Evolutionary conservation across 228 moss, liverwort and hornwort species (phyloP).

Genomic region (Sphagnum fallax): DNA sequence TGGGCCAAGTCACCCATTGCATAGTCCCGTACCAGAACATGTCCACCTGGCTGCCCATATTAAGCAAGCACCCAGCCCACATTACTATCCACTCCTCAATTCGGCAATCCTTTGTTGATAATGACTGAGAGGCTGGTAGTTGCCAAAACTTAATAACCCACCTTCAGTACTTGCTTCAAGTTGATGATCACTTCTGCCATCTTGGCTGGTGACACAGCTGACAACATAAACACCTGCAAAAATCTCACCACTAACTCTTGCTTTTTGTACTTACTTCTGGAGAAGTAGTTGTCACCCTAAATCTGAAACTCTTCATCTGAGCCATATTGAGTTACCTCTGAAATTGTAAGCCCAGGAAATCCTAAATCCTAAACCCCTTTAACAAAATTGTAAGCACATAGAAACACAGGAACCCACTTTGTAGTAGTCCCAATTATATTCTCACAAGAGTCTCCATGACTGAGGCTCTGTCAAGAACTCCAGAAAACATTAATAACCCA

Average conservation of each 20-base stretch:
- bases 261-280: neutral
- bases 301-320: no score
- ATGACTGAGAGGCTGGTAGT: no score
- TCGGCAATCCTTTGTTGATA: neutral
- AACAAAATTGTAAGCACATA: no score
- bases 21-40: constrained; percentile 80
- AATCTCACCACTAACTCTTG: neutral
- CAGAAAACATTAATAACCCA: no score
- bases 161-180: constrained; percentile 76
- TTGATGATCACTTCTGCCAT: constrained; percentile 66
- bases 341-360: neutral
- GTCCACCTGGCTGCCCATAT: constrained; percentile 73
- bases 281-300: no score
- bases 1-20: constrained; percentile 94
- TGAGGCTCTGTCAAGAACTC: no score
- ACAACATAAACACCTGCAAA: constrained; percentile 82
- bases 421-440: no score
- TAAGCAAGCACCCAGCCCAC: constrained; percentile 1
- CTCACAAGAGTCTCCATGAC: no score
- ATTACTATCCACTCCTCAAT: neutral
- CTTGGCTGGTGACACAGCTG: constrained; percentile 82
- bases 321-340: no score
- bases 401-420: no score
- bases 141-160: constrained; percentile 7
- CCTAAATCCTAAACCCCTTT: neutral